Base-by-base conservation (phyloP, 2,329 filamentous ascomycete species). In the Aspergillus awamori region DNA sequence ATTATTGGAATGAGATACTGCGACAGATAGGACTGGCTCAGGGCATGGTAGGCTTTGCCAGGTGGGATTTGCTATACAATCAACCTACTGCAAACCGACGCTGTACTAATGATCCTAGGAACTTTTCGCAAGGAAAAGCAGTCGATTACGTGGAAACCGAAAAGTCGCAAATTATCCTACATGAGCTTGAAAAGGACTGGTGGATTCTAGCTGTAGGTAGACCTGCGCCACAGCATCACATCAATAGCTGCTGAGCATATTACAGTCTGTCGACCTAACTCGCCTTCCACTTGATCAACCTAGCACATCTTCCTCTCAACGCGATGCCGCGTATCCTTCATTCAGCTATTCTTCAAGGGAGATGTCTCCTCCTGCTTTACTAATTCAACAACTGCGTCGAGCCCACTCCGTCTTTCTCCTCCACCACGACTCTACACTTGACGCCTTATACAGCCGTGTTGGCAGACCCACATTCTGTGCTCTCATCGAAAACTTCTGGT, bases 11-110 rank as follows among this genome's bases (percentile, higher is more conserved):
- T 77, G 91, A 96, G 79, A 89, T 89, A 69, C 81, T 98, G 70
- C 87, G 95, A 66, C 93, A 97, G 81, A 93, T 99, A 74, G 95
- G 95, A 39, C 86, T 99, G 65, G 95, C 95, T 43, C 95, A 99
- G 80, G 95, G 93, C 74, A 97, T 98, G 89, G 89, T 96, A 61
- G 91, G 89, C 74, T 99, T 99, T 79, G 91, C 91, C 67, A 86
- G 83, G 86, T 88, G 78, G 63, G 78, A 70, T 63, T 58, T 56
- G 66, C 65, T 70, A 30, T 47, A 51, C 26, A 30, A 30, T 17
- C 26, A 36, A 41, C 38, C 39, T 60, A 39, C 48, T 43, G 28
- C 33, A 58, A 39, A 39, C 28, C 26, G 28, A 28, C 39, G 41
- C 67, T 70, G 57, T 74, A 63, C 52, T 60, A 57, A 26, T 55